phyloP scores from a whole-genome alignment of 192 early-diverging fungal genomes.

The Rhizoclosmatium globosum region DNA sequence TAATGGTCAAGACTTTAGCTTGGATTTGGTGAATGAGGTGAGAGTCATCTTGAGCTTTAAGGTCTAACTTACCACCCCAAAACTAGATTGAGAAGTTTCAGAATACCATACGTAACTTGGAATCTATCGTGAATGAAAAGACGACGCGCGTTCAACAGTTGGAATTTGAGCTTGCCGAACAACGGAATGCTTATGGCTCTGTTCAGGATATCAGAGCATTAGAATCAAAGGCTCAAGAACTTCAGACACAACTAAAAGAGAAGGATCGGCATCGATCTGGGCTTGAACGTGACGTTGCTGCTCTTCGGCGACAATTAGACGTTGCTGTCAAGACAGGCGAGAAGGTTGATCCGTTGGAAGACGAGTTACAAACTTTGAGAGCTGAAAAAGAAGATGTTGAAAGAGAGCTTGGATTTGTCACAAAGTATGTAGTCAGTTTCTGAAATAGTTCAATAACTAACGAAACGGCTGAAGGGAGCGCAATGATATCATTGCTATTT shows the following conservation, averaged over 20 bases:
- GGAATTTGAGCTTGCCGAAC: constrained; percentile 12
- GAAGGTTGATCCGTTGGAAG: neutral
- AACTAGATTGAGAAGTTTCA: no score
- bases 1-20: neutral
- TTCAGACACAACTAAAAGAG: neutral
- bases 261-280: neutral
- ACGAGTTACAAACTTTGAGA: neutral
- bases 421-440: neutral
- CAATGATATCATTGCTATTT: constrained; percentile 47
- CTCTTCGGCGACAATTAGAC: constrained; percentile 16
- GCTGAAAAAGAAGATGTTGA: constrained; percentile 19
- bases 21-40: neutral
- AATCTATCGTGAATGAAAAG: constrained; percentile 12
- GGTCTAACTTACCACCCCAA: no score
- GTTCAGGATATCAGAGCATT: neutral
- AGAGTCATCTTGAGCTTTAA: neutral
- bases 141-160: neutral
- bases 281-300: constrained; percentile 1
- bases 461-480: constrained; percentile 42
- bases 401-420: constrained; percentile 17
- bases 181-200: neutral
- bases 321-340: constrained; percentile 11
- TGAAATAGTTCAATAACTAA: constrained; percentile 10
- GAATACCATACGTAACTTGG: neutral
- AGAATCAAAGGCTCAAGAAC: neutral